phyloP scores from a whole-genome alignment of 2,329 filamentous ascomycete genomes.

The Cytospora schulzeri region DNA sequence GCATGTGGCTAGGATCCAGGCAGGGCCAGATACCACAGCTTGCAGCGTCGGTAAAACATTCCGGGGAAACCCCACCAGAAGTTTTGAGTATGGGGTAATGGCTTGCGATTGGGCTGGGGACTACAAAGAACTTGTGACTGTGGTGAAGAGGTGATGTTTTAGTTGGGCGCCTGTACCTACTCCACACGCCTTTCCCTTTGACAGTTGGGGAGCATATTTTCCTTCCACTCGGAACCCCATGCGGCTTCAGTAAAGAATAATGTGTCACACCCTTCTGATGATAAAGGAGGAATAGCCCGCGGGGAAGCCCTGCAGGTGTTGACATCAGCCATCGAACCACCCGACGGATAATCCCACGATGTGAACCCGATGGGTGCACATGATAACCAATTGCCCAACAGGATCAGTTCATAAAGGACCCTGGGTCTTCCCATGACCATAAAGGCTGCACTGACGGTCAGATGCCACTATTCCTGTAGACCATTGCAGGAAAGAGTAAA shows the following conservation, averaged over 20 bases:
- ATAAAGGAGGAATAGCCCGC: conserved; percentile 15
- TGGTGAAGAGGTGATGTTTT: conserved; percentile 9
- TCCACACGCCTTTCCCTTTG: conserved; percentile 8
- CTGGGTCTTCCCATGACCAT: background rate
- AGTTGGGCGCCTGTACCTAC: too few relatives aligned
- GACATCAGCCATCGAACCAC: conserved; percentile 3
- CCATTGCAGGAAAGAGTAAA: background rate
- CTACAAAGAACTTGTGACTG: conserved; percentile 5
- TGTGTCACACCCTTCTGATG: background rate
- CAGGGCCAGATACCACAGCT: background rate
- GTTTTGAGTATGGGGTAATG: conserved; percentile 1
- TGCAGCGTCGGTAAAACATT: background rate
- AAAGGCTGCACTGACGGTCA: background rate
- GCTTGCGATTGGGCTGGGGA: conserved; percentile 5
- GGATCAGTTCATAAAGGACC: background rate
- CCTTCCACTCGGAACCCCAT: conserved; percentile 24
- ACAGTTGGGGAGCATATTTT: conserved; percentile 18
- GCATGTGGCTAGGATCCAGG: background rate
- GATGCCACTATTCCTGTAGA: background rate
- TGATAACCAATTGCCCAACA: background rate
- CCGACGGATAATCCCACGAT: conserved; percentile 6
- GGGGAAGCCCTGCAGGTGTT: conserved; percentile 16
- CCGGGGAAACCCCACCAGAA: background rate
- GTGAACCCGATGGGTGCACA: background rate
- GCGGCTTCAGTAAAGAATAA: background rate